Base-by-base conservation (phyloP, 257 asterid species). In the Buddleja alternifolia region DNA sequence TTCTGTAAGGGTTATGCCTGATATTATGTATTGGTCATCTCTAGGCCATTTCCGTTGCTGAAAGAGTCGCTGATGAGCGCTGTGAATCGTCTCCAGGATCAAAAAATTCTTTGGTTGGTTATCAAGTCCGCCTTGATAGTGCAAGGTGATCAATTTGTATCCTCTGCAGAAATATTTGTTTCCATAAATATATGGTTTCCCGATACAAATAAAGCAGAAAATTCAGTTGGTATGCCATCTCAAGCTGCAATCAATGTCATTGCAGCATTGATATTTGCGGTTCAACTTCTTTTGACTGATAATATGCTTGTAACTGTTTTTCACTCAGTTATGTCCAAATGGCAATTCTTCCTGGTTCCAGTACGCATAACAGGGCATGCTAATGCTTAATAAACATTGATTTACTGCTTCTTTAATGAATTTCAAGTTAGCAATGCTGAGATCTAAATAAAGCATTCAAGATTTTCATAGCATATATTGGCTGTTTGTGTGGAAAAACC, bases 101-200 rank as follows among this genome's bases (percentile, higher is more conserved):
- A 51, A 73, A 80, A 56, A 87, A 83, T 82, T 87, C 97, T 59
- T 79, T 90, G 87, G 96, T 93, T 75, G 99, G 99, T 78, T 93
- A 93, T 84, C 96, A 93, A 74, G 97, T 93, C 66, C 99, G 99
- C 69, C 96, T 93, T 50, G 97, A 93, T 78, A 93, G 86, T 77
- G 97, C 99, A 68, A 87, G 99, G 99, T 93, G 82, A 81, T 71
- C 58, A 63, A 36, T 8, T 56, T 34, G 65, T 57, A 19, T 72
- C 40, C 62, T 48, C 72, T 44, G 50, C 2, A 23, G 60, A 45
- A 60, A 55, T 63, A 66, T 55, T 32, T 24, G 48, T 63, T 70
- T 70, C 73, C 48, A 51, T 41, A 37, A 63, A 9, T 76, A 17
- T 58, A 24, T 60, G 23, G 20, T 45, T 8, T 54, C 54, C 15